phyloP scores from a whole-genome alignment of 164 flowering plant species.

The Vitis rupestris region DNA sequence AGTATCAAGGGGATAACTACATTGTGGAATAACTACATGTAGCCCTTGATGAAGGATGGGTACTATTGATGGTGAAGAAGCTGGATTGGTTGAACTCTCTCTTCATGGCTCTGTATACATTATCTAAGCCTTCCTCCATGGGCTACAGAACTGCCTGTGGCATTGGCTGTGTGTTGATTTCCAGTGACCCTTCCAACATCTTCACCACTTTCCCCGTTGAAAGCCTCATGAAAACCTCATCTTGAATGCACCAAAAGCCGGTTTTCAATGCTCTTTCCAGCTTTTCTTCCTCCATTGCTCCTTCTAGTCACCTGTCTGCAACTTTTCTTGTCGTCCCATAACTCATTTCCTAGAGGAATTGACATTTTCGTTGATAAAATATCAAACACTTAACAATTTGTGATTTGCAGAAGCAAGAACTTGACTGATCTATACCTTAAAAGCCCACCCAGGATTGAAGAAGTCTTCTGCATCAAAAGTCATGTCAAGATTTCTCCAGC shows the following conservation, averaged over 20 bases:
- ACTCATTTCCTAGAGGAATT: constrained; percentile 53
- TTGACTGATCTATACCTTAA: constrained; percentile 43
- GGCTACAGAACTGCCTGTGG: constrained; percentile 79
- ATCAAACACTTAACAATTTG: too few relatives aligned
- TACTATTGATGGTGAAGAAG: constrained; percentile 39
- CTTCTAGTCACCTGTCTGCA: constrained; percentile 56
- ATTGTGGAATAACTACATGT: constrained; percentile 32
- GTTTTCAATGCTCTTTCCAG: constrained; percentile 62
- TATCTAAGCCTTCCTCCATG: constrained; percentile 75
- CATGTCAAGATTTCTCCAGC: constrained; percentile 89
- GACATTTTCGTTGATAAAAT: not conserved
- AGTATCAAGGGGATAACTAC: too few relatives aligned
- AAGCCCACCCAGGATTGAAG: constrained; percentile 93
- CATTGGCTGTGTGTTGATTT: constrained; percentile 68
- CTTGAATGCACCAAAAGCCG: constrained; percentile 84
- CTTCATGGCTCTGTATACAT: constrained; percentile 84
- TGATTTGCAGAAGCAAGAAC: not conserved
- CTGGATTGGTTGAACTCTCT: constrained; percentile 49
- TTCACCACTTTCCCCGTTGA: constrained; percentile 92
- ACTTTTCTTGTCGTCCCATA: constrained; percentile 54
- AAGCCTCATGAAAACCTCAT: constrained; percentile 59
- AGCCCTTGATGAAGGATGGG: constrained; percentile 58
- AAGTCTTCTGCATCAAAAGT: constrained; percentile 70
- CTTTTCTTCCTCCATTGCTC: constrained; percentile 69
- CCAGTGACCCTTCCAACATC: constrained; percentile 84